Evolutionary conservation across 2,329 filamentous ascomycete genomes (phyloP).

Genomic region (Aspergillus aculeatinus): DNA sequence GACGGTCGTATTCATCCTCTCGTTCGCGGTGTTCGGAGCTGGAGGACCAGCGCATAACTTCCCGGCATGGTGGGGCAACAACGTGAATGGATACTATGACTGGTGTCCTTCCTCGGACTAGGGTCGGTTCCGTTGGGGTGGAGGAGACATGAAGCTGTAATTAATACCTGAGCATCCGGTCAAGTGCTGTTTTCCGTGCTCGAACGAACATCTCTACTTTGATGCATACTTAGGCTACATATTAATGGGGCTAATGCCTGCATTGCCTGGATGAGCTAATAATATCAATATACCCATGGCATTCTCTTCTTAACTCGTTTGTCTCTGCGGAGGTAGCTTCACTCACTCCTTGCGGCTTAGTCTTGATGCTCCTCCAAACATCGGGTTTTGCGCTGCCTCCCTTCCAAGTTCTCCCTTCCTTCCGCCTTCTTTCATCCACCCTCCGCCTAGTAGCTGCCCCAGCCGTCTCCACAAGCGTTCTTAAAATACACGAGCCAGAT

Average conservation of each 20-base stretch:
- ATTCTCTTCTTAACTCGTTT: too few species aligned
- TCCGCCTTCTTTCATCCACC: too few species aligned
- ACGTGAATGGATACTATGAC: conserved; percentile 2
- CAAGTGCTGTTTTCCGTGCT: background rate
- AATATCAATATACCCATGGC: too few species aligned
- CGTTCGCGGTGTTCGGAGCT: conserved; percentile 48
- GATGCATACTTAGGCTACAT: background rate
- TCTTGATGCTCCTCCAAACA: too few species aligned
- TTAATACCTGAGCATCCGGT: background rate
- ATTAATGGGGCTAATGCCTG: background rate
- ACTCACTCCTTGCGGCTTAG: too few species aligned
- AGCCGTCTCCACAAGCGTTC: too few species aligned
- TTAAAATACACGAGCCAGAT: too few species aligned
- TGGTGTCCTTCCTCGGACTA: conserved; percentile 1
- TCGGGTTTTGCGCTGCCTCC: too few species aligned
- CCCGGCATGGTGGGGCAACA: conserved; percentile 40
- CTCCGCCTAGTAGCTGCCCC: too few species aligned
- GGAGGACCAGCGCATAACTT: conserved; percentile 40
- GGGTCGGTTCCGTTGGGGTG: background rate
- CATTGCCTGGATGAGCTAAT: too few species aligned
- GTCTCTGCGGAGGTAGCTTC: too few species aligned
- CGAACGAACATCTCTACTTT: background rate
- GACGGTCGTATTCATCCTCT: conserved; percentile 43
- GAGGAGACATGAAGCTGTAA: background rate
- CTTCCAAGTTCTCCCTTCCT: too few species aligned